A percentile compares a stretch with the other conserved stretches of the same genome.
phyloP scores from a whole-genome alignment of 345 rosid species.

The Ricinus communis region DNA sequence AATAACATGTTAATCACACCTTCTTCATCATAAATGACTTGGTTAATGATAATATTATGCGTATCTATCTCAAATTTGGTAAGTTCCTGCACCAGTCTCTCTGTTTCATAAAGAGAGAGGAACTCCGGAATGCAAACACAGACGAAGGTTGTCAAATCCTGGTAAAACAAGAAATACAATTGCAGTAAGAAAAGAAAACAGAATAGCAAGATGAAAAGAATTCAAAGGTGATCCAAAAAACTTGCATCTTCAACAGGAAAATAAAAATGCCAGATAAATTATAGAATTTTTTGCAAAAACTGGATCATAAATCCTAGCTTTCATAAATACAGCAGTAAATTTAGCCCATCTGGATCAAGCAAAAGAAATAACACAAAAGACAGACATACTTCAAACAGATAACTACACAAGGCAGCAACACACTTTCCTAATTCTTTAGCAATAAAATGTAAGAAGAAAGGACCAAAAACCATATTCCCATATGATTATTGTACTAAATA shows the following conservation, averaged over 20 bases:
- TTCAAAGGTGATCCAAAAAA: background rate
- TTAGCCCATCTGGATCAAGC: background rate
- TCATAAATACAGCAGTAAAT: background rate
- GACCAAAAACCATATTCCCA: too few species aligned
- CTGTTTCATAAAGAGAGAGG: conserved; percentile 96
- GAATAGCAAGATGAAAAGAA: background rate
- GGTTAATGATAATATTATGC: conserved; percentile 93
- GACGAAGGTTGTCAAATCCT: conserved; percentile 95
- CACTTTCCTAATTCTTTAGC: too few species aligned
- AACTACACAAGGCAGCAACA: background rate
- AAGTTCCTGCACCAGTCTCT: conserved; percentile 97
- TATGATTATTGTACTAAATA: too few species aligned
- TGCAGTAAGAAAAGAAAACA: conserved; percentile 1
- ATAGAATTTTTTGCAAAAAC: background rate
- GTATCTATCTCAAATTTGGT: conserved; percentile 97
- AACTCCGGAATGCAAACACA: conserved; percentile 99
- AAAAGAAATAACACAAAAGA: background rate
- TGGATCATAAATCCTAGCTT: background rate
- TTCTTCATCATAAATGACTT: conserved; percentile 87
- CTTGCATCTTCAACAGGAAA: background rate
- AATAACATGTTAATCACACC: conserved; percentile 40
- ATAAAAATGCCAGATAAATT: background rate
- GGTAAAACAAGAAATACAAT: conserved; percentile 25
- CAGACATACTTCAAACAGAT: background rate
- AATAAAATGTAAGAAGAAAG: too few species aligned